Conservation (phyloP, 108 stramenopile genomes). For the Nitzschia sp. region DNA sequence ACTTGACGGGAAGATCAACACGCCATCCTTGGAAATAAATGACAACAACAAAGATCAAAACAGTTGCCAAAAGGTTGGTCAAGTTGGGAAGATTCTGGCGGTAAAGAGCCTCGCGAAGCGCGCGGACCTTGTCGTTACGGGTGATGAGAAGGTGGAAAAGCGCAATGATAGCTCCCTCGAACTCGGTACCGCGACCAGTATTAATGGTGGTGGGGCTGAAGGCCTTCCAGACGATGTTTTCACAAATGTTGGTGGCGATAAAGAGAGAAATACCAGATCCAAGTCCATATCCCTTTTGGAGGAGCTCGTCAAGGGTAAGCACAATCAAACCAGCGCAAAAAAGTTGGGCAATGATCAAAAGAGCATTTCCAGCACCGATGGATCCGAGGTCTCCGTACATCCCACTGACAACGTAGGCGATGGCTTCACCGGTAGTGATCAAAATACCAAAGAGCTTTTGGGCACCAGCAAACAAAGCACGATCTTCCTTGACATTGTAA, state of each 20-base stretch:
- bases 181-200: slow-evolving; percentile 98
- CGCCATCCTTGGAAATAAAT: slow-evolving; percentile 99
- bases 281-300: slow-evolving; percentile 99
- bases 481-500: slow-evolving; percentile 98
- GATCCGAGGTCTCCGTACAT: slow-evolving; percentile 97
- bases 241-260: slow-evolving; percentile 99
- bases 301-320: slow-evolving; percentile 97
- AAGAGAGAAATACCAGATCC: slow-evolving; percentile 98
- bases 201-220: slow-evolving; percentile 99
- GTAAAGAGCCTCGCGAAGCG: slow-evolving; percentile 94
- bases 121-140: slow-evolving; percentile 92
- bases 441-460: slow-evolving; percentile 99
- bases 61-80: slow-evolving; percentile 95
- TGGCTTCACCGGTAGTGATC: slow-evolving; percentile 98
- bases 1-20: slow-evolving; percentile 97
- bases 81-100: slow-evolving; percentile 98
- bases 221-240: slow-evolving; percentile 99
- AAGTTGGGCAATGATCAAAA: slow-evolving; percentile 97
- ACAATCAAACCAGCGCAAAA: slow-evolving; percentile 98
- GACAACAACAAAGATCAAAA: slow-evolving; percentile 95
- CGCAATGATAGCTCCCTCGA: slow-evolving; percentile 99
- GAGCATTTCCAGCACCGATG: slow-evolving; percentile 96
- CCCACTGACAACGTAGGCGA: slow-evolving; percentile 98
- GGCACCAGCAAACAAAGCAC: slow-evolving; percentile 95
- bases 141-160: slow-evolving; percentile 97